Percentiles rank a stretch among this genome's conserved stretches.
These are phyloP conservation scores for Hyaloscypha hepaticicola DNA, from an alignment of 495 filamentous ascomycete genomes.

Conservation along the genomic window DNA sequence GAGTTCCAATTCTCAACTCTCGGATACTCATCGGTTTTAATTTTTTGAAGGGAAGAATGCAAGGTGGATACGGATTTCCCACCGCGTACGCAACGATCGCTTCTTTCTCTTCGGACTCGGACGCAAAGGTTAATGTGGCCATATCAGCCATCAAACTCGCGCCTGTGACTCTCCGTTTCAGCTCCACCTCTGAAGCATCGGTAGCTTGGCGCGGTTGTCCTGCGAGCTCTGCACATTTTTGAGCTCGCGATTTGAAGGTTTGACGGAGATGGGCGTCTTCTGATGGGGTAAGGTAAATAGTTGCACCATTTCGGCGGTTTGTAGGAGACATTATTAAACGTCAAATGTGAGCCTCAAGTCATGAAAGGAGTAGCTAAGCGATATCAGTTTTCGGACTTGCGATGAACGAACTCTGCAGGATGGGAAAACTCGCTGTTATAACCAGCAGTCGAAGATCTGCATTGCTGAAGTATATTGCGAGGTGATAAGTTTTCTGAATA, in stretches of 20 bases:
- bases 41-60: constrained; percentile 27
- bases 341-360: background rate
- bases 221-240: constrained; percentile 31
- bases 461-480: too few species aligned
- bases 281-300: constrained; percentile 35
- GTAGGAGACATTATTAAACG: constrained; percentile 24
- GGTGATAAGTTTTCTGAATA: too few species aligned
- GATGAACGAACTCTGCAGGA: background rate
- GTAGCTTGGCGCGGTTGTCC: constrained; percentile 31
- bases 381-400: background rate
- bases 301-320: constrained; percentile 30
- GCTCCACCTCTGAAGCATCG: constrained; percentile 29
- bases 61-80: constrained; percentile 39
- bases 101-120: constrained; percentile 19
- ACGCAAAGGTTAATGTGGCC: constrained; percentile 30
- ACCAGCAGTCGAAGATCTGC: too few species aligned
- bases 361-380: background rate
- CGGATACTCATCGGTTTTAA: constrained; percentile 34
- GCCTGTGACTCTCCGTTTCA: constrained; percentile 30
- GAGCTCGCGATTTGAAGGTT: constrained; percentile 27
- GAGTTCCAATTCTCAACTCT: constrained; percentile 48
- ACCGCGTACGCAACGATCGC: constrained; percentile 31
- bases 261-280: constrained; percentile 35
- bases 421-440: too few species aligned
- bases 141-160: constrained; percentile 39